Evolutionary conservation across 306 rosid genomes (phyloP).

Genomic region (Coriaria nepalensis): DNA sequence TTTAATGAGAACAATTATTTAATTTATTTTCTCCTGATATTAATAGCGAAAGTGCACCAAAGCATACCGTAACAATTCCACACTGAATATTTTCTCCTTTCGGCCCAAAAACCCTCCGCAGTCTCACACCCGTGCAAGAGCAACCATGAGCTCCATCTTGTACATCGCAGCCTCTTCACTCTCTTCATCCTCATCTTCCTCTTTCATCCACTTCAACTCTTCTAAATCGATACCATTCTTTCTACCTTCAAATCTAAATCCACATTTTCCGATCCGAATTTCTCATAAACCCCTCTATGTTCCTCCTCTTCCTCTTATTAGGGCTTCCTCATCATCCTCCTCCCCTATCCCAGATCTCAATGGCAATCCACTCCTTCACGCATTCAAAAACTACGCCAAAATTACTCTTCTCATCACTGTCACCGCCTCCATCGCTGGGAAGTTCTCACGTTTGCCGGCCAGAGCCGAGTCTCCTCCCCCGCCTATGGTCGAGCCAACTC

Average conservation of each 20-base stretch:
- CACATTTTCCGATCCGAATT: conserved; percentile 13
- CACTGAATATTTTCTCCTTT: too few species aligned
- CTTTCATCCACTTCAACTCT: conserved; percentile 19
- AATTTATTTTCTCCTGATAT: too few species aligned
- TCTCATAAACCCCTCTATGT: conserved; percentile 2
- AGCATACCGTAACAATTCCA: too few species aligned
- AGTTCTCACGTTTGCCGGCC: conserved; percentile 39
- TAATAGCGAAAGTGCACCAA: too few species aligned
- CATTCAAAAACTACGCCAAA: conserved; percentile 36
- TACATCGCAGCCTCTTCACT: conserved; percentile 17
- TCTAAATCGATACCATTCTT: conserved; percentile 9
- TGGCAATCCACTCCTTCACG: conserved; percentile 18
- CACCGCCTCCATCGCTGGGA: conserved; percentile 29
- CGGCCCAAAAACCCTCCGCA: too few species aligned
- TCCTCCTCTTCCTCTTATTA: conserved; percentile 21
- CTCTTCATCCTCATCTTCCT: conserved; percentile 19
- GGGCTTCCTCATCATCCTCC: conserved; percentile 29
- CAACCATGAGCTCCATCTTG: conserved; percentile 45
- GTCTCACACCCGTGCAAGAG: too few species aligned
- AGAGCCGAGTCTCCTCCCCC: conserved; percentile 39
- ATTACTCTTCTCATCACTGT: conserved; percentile 44
- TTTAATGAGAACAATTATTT: too few species aligned
- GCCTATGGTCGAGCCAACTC: conserved; percentile 18
- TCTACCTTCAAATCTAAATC: conserved; percentile 9
- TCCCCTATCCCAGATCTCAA: conserved; percentile 6